Percentiles rank a stretch among this genome's conserved stretches.
phyloP scores from a whole-genome alignment of 2,329 filamentous ascomycete genomes.

The Talaromyces islandicus region DNA sequence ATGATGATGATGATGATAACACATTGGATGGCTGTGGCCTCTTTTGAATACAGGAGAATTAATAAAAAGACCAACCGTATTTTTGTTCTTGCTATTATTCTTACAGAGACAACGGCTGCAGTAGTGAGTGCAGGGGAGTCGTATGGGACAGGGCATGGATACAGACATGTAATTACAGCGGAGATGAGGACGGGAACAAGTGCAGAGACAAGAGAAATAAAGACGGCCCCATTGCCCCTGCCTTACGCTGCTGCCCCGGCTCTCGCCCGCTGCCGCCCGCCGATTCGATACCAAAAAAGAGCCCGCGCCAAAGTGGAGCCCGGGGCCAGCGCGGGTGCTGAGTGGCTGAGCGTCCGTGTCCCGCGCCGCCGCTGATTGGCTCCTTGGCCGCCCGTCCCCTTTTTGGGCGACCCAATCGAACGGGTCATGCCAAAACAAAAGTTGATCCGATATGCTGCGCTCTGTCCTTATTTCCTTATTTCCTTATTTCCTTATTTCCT shows the following conservation, averaged over 20 bases:
- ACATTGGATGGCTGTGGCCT: too few species aligned
- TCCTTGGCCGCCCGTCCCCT: background rate
- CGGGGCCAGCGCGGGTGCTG: background rate
- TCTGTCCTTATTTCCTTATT: too few species aligned
- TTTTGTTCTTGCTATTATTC: too few species aligned
- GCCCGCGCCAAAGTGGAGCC: background rate
- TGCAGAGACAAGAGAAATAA: background rate
- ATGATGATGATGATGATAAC: too few species aligned
- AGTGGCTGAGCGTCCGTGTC: background rate
- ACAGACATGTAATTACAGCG: too few species aligned
- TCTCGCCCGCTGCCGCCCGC: background rate
- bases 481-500: too few species aligned
- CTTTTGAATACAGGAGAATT: too few species aligned
- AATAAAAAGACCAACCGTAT: too few species aligned
- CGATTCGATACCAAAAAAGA: background rate
- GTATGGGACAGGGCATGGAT: too few species aligned
- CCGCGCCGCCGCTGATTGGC: background rate
- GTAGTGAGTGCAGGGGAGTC: too few species aligned
- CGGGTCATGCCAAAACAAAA: background rate
- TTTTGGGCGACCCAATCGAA: background rate
- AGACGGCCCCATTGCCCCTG: background rate
- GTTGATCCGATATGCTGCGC: background rate
- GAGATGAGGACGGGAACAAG: too few species aligned
- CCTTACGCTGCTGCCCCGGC: background rate
- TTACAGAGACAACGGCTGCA: too few species aligned